These are phyloP conservation scores for Pisolithus marmoratus DNA, from an alignment of 768 basidiomycete species.

Conservation along the genomic window DNA sequence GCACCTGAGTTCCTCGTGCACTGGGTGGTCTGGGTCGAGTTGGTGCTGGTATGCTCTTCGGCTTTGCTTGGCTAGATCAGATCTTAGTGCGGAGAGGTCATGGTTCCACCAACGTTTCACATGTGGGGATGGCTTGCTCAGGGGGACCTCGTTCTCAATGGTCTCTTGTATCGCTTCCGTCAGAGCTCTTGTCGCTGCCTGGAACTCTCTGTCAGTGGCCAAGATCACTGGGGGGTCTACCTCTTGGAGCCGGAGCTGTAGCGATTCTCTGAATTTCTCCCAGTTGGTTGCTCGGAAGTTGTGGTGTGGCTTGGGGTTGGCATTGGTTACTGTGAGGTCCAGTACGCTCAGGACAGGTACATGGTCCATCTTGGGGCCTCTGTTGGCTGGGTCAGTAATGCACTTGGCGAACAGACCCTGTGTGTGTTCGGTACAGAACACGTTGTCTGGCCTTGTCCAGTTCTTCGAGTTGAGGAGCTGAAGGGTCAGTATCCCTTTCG, in stretches of 20 bases:
- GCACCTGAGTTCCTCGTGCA: slow-evolving; percentile 10
- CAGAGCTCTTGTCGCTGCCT: too few species aligned
- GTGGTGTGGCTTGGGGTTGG: too few species aligned
- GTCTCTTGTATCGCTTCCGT: slow-evolving; percentile 16
- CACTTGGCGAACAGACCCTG: background rate
- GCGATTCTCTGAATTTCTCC: slow-evolving; percentile 1
- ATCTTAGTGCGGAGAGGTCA: too few species aligned
- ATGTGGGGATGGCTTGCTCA: slow-evolving; percentile 12
- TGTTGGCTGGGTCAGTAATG: background rate
- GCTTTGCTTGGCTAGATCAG: too few species aligned
- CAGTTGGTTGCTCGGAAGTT: slow-evolving; percentile 7
- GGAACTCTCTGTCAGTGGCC: too few species aligned
- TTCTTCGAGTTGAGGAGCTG: background rate
- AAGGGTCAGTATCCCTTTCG: slow-evolving; percentile 1
- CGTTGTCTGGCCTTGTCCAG: slow-evolving; percentile 7
- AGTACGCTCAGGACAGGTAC: background rate
- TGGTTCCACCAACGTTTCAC: slow-evolving; percentile 30
- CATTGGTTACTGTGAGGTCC: too few species aligned
- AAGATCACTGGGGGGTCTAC: too few species aligned
- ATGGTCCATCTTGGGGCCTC: slow-evolving; percentile 4
- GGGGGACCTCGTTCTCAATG: slow-evolving; percentile 15
- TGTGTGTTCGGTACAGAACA: slow-evolving; percentile 3
- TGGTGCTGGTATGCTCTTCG: too few species aligned
- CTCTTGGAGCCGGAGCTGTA: background rate
- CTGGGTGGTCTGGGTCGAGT: slow-evolving; percentile 14